phyloP scores from a whole-genome alignment of 179 eudicot genomes.

The Silene vulgaris region DNA sequence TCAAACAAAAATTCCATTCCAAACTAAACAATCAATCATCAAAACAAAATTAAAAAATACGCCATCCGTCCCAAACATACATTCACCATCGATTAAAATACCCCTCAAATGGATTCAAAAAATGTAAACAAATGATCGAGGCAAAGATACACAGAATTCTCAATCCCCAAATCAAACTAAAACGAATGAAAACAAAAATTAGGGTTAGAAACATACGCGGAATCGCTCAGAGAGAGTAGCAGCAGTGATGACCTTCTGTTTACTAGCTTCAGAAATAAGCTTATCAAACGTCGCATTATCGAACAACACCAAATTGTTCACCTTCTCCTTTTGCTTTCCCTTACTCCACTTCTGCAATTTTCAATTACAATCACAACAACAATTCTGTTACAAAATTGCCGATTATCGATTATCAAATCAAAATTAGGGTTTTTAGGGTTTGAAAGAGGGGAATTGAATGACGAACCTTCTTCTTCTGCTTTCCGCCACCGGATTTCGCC shows the following conservation, averaged over 20 bases:
- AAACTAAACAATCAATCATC: too few species aligned
- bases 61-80: too few species aligned
- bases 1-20: too few species aligned
- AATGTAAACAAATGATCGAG: too few species aligned
- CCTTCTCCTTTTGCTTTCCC: slow-evolving; percentile 98
- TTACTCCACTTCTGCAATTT: slow-evolving; percentile 79
- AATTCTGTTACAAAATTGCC: not conserved
- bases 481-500: slow-evolving; percentile 85
- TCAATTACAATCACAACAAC: not conserved
- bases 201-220: slow-evolving; percentile 44
- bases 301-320: slow-evolving; percentile 87
- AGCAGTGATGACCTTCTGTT: slow-evolving; percentile 81
- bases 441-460: not conserved
- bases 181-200: not conserved
- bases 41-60: too few species aligned
- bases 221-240: slow-evolving; percentile 76
- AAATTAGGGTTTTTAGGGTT: not conserved
- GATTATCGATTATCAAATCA: not conserved
- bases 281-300: slow-evolving; percentile 78
- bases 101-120: too few species aligned
- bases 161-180: too few species aligned
- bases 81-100: too few species aligned
- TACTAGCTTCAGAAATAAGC: slow-evolving; percentile 70
- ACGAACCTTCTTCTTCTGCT: slow-evolving; percentile 85
- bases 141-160: too few species aligned